Evolutionary conservation across 2,329 filamentous ascomycete genomes (phyloP).

Genomic region (Fusarium sambucinum): DNA sequence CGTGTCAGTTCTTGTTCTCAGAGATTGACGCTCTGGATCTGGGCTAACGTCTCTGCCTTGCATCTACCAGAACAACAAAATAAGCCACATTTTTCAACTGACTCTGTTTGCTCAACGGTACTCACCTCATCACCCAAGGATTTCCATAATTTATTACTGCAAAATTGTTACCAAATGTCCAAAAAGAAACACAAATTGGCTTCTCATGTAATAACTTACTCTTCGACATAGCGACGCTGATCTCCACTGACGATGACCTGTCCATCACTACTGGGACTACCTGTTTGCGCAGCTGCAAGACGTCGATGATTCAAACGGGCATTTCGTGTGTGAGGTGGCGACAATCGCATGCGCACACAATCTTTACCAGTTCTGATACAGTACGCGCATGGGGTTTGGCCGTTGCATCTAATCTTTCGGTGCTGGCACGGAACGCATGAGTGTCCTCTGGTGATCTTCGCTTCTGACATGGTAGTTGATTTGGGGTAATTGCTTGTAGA

Average conservation of each 20-base stretch:
- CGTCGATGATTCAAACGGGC: background rate
- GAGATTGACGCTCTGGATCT: background rate
- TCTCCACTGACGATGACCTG: slow-evolving; percentile 3
- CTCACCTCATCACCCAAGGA: background rate
- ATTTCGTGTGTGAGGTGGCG: background rate
- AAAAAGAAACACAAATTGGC: too few species aligned
- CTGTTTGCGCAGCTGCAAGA: background rate
- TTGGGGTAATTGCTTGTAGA: background rate
- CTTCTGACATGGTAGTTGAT: background rate
- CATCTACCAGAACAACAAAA: background rate
- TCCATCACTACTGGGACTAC: background rate
- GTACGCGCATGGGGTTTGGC: slow-evolving; percentile 6
- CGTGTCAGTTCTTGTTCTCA: background rate
- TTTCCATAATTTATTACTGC: slow-evolving; percentile 6
- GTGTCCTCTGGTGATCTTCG: slow-evolving; percentile 9
- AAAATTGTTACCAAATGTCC: background rate
- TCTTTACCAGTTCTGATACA: slow-evolving; percentile 12
- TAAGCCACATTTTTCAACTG: background rate
- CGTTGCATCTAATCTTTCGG: slow-evolving; percentile 15
- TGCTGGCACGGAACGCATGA: slow-evolving; percentile 10
- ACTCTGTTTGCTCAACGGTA: too few species aligned
- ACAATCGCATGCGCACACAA: background rate
- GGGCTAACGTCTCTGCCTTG: background rate
- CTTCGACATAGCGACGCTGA: slow-evolving; percentile 6
- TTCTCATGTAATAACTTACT: background rate